Evolutionary conservation across 129 eudicot genomes (phyloP).

Genomic region (Helianthus tuberosus): DNA sequence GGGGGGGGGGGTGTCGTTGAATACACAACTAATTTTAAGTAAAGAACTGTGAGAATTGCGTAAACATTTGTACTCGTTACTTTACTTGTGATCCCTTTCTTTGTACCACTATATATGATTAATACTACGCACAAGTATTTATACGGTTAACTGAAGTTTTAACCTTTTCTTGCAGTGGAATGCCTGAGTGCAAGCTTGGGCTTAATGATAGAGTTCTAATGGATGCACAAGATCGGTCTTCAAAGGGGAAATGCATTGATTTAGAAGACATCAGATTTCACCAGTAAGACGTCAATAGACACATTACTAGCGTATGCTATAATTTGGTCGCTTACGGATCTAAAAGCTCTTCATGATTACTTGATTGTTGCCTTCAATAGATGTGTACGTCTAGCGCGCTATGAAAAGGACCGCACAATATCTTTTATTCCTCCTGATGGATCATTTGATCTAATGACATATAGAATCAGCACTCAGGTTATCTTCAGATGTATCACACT

Average conservation of each 20-base stretch:
- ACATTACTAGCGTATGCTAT: slow-evolving; percentile 1
- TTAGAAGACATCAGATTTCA: slow-evolving; percentile 91
- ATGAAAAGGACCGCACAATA: slow-evolving; percentile 87
- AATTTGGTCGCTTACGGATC: slow-evolving; percentile 4
- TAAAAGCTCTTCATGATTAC: neutral
- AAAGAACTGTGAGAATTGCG: neutral
- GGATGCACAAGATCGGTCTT: slow-evolving; percentile 81
- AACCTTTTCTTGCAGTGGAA: slow-evolving; percentile 59
- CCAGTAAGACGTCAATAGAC: slow-evolving; percentile 56
- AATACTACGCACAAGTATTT: neutral
- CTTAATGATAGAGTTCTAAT: slow-evolving; percentile 80
- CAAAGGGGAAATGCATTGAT: slow-evolving; percentile 85
- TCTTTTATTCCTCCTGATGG: slow-evolving; percentile 97
- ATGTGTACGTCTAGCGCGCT: slow-evolving; percentile 91
- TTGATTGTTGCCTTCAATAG: slow-evolving; percentile 34
- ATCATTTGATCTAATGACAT: slow-evolving; percentile 94
- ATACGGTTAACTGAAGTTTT: neutral
- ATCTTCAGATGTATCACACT: slow-evolving; percentile 5
- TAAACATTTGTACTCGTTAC: neutral
- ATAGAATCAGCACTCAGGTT: slow-evolving; percentile 86
- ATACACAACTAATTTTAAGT: neutral
- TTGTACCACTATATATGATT: neutral
- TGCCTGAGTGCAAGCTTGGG: slow-evolving; percentile 97
- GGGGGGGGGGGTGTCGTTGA: too few species aligned
- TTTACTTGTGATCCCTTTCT: neutral